Percentiles rank a stretch among this genome's conserved stretches.
Evolutionary conservation across 495 filamentous ascomycete species (phyloP).

Genomic region (Lepidopterella palustris): DNA sequence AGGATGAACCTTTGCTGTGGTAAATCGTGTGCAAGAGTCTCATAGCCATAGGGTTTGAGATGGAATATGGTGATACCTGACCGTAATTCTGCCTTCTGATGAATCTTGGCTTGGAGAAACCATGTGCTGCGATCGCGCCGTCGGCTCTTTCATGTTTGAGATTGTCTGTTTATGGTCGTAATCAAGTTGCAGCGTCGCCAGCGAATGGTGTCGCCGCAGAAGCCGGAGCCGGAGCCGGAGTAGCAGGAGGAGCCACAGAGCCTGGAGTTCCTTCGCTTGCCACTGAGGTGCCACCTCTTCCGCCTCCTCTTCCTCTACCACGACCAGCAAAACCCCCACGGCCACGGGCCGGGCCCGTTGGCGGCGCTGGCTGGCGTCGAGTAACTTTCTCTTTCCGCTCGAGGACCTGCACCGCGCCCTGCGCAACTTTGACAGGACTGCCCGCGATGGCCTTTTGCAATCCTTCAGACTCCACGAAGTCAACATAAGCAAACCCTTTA

Average conservation of each 20-base stretch:
- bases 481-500: slow-evolving; percentile 87
- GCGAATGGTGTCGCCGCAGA: neutral
- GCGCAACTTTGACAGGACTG: slow-evolving; percentile 71
- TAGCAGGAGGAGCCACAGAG: neutral
- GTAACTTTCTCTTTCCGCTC: slow-evolving; percentile 60
- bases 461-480: slow-evolving; percentile 65
- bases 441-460: slow-evolving; percentile 72
- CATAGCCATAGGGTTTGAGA: too few relatives aligned
- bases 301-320: slow-evolving; percentile 40
- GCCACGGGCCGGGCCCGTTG: slow-evolving; percentile 35
- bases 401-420: slow-evolving; percentile 78
- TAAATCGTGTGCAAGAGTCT: neutral
- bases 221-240: neutral
- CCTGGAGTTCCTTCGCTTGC: neutral
- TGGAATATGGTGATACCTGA: too few relatives aligned
- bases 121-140: too few relatives aligned
- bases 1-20: neutral
- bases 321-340: slow-evolving; percentile 37
- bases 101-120: too few relatives aligned
- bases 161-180: neutral
- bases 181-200: neutral
- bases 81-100: too few relatives aligned
- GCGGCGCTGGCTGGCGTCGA: slow-evolving; percentile 11
- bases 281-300: slow-evolving; percentile 33
- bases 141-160: too few relatives aligned